These are phyloP conservation scores for Selaginella moellendorffii DNA, from an alignment of 75 land plant genomes.

Conservation along the genomic window DNA sequence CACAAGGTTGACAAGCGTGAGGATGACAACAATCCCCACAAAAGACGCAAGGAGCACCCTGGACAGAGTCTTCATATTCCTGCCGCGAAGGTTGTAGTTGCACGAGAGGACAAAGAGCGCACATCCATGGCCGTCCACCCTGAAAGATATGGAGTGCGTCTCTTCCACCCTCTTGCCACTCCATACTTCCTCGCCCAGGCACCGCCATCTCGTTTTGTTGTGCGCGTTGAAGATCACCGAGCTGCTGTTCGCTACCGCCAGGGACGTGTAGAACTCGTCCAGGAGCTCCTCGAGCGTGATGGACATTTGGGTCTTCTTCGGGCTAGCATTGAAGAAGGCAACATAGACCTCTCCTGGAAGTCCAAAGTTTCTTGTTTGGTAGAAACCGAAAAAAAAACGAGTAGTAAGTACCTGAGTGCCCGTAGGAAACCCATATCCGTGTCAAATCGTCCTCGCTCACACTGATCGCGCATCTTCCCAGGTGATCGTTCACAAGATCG, in stretches of 20 bases:
- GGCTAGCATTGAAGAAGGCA: constrained; percentile 10
- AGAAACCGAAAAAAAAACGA: background rate
- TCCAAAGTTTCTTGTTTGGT: no score
- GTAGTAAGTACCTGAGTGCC: constrained; percentile 6
- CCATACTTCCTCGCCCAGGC: background rate
- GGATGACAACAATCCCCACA: background rate
- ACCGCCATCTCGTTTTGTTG: background rate
- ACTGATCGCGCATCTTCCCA: background rate
- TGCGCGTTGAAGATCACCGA: background rate
- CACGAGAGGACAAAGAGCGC: background rate
- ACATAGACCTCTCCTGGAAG: constrained; percentile 7
- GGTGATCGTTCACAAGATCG: background rate
- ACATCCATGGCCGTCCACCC: background rate
- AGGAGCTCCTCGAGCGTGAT: background rate
- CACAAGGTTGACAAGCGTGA: background rate
- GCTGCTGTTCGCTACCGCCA: background rate
- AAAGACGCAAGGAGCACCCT: background rate
- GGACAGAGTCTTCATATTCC: background rate
- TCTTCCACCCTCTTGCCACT: background rate
- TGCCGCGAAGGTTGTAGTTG: background rate
- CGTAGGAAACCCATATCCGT: constrained; percentile 12
- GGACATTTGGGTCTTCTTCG: background rate
- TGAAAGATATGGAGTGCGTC: background rate
- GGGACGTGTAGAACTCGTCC: background rate
- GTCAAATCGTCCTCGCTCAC: constrained; percentile 1